Conservation (phyloP, 345 rosid species). For the Euphorbia lathyris region DNA sequence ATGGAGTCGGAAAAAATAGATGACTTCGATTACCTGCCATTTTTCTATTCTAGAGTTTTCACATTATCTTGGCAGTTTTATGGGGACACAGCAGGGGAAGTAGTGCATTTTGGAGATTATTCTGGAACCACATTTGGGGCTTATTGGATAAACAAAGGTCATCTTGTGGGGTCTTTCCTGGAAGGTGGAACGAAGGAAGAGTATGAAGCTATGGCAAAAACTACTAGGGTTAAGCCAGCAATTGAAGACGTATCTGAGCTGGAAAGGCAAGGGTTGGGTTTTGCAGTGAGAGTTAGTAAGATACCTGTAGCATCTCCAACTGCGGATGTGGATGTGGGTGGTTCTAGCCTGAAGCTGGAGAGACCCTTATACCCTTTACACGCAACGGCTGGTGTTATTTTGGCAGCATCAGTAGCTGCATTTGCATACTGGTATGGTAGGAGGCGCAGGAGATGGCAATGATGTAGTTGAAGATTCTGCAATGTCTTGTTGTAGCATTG, state of each 20-base stretch:
- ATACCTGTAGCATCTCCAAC: constrained; percentile 30
- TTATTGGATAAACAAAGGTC: constrained; percentile 81
- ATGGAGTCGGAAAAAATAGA: constrained; percentile 68
- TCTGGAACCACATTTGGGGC: constrained; percentile 70
- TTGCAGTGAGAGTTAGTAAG: constrained; percentile 55
- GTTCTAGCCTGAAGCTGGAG: constrained; percentile 43
- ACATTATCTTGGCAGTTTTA: constrained; percentile 89
- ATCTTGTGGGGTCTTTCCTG: constrained; percentile 81
- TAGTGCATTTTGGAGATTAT: constrained; percentile 81
- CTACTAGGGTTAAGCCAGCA: constrained; percentile 61
- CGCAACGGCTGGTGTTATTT: constrained; percentile 63
- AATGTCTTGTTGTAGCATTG: constrained; percentile 35
- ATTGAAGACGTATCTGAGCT: constrained; percentile 51
- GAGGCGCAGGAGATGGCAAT: constrained; percentile 82
- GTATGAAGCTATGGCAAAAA: constrained; percentile 71
- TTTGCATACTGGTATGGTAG: constrained; percentile 91
- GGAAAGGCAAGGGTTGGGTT: constrained; percentile 60
- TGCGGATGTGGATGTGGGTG: constrained; percentile 13
- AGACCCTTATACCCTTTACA: constrained; percentile 57
- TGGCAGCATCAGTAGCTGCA: constrained; percentile 80
- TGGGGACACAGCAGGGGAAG: constrained; percentile 85
- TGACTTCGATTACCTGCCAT: constrained; percentile 81
- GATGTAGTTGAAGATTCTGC: constrained; percentile 7
- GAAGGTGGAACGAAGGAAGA: constrained; percentile 96
- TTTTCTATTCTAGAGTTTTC: constrained; percentile 90